Conservation (phyloP, 805 yeast genomes). For the Metschnikowia shivogae region DNA sequence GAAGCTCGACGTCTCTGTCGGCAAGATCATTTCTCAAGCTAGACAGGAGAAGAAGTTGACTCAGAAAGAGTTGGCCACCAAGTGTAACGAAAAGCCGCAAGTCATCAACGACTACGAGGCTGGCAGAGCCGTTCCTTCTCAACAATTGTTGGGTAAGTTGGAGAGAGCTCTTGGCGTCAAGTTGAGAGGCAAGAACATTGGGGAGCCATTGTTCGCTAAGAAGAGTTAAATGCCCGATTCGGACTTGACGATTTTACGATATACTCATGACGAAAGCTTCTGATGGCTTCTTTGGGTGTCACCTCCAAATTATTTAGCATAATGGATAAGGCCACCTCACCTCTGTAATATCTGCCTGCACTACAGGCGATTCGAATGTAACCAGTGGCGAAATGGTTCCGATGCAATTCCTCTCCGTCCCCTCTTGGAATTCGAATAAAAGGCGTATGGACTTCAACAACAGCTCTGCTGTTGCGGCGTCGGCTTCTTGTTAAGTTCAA, state of each 20-base stretch:
- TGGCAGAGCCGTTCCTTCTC: slow-evolving; percentile 94
- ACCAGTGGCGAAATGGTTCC: too few relatives aligned
- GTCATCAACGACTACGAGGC: slow-evolving; percentile 95
- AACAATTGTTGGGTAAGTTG: slow-evolving; percentile 85
- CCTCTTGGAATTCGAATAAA: not conserved
- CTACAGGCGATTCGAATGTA: not conserved
- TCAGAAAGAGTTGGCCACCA: slow-evolving; percentile 95
- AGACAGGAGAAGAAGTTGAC: slow-evolving; percentile 85
- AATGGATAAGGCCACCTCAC: not conserved
- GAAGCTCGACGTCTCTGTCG: slow-evolving; percentile 79
- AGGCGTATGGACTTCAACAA: slow-evolving; percentile 5
- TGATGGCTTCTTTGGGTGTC: not conserved
- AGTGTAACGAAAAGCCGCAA: slow-evolving; percentile 92
- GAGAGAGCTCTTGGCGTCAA: slow-evolving; percentile 94
- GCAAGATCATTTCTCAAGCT: slow-evolving; percentile 79
- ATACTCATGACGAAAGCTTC: not conserved
- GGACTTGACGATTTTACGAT: slow-evolving; percentile 1
- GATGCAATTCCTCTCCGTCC: too few relatives aligned
- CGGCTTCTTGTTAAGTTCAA: slow-evolving; percentile 15
- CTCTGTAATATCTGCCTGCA: not conserved
- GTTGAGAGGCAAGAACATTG: slow-evolving; percentile 93
- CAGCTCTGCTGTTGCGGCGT: slow-evolving; percentile 17
- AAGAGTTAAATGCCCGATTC: slow-evolving; percentile 32
- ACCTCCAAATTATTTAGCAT: slow-evolving; percentile 1
- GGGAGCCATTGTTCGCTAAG: slow-evolving; percentile 72